Conservation (phyloP, 805 yeast genomes). For the Nakazawaea pomicola region DNA sequence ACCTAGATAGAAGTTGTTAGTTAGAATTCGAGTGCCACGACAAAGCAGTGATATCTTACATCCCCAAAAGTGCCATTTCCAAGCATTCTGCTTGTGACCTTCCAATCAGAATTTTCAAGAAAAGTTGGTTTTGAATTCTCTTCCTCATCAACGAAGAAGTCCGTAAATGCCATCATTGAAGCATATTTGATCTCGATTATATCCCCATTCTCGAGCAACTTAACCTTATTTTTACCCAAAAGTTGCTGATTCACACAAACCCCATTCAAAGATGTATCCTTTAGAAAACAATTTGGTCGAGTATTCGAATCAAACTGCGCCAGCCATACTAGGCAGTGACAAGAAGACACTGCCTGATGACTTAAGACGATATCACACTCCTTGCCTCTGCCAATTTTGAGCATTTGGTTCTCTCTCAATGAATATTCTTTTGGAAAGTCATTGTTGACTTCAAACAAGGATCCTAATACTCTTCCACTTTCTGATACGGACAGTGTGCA, state of each 20-base stretch:
- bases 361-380: conserved; percentile 27
- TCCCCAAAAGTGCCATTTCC: conserved; percentile 60
- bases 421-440: not conserved
- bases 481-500: too few species aligned
- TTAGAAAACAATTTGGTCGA: conserved; percentile 42
- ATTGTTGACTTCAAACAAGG: not conserved
- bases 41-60: conserved; percentile 27
- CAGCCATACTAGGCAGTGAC: conserved; percentile 46
- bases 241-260: conserved; percentile 35
- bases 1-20: conserved; percentile 18
- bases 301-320: conserved; percentile 44
- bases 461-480: not conserved
- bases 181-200: conserved; percentile 31
- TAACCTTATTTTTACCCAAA: conserved; percentile 26
- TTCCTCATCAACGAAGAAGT: not conserved
- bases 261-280: conserved; percentile 50
- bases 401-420: conserved; percentile 23
- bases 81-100: conserved; percentile 32
- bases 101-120: conserved; percentile 29
- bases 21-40: too few species aligned
- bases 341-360: conserved; percentile 36
- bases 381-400: conserved; percentile 40
- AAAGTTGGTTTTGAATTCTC: not conserved
- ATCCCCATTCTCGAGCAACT: conserved; percentile 34
- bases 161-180: conserved; percentile 14